Base-by-base conservation (phyloP, 108 stramenopile species). In the Nitzschia sp. region DNA sequence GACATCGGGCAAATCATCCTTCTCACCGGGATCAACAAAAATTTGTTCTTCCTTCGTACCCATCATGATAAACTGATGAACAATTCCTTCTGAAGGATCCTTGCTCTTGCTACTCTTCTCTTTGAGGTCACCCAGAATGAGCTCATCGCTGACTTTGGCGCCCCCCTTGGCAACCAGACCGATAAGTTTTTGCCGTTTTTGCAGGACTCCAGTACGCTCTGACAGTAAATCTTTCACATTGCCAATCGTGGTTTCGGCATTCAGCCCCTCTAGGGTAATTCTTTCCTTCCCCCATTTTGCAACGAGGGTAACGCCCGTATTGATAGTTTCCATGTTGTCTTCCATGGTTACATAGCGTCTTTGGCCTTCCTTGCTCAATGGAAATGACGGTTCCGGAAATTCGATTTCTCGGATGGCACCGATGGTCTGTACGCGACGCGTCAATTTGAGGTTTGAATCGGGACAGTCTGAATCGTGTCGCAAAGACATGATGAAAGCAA, bases 21-120 rank as follows among this genome's bases (percentile, higher is more conserved):
- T 77, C 8, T 90, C 85, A 2, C 35, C 36, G 1, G 97, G 97
- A 72, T 97, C 97, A 8, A 97, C 90, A 77, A 97, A 96, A 30
- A 96, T 94, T 18, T 93, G 47, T 51, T 84, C 91, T 70, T 98
- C 97, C 1, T 91, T 91, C 5, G 97, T 97, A n/a, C 97, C 97
- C 92, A 98, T 95, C 45, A 98, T 85, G 58, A 96, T 95, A 70
- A 96, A 98, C 47, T 89, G 72, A 68, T 85, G 83, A 2, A 76
- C 31, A 55, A 74, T 21, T 38, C 49, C 51, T 26, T 59, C 61
- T 23, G 69, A 13, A 24, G 29, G 51, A 18, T 60, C 74, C 11
- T 57, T 78, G 54, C 69, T 66, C 45, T 80, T 70, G 49, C 54
- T 54, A 64, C 46, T 56, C 63, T 90, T 95, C 35, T 75, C 66